Evolutionary conservation across 2,329 filamentous ascomycete genomes (phyloP), one percentile per base, ranked within the genome.

Genomic region (Pseudocercospora cruenta): DNA sequence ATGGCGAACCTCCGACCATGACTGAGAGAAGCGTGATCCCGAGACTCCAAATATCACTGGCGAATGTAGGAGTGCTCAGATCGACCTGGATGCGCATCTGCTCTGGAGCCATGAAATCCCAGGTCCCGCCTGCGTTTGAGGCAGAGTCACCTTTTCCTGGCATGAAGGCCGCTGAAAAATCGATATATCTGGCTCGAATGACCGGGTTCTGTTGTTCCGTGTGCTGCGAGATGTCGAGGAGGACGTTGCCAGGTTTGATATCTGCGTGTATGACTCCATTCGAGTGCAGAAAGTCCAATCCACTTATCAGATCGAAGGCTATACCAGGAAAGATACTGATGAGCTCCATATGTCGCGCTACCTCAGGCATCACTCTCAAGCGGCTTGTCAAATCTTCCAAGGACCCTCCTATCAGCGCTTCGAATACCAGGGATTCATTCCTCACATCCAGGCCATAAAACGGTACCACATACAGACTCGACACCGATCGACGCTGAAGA

Each of bases 221-320:
- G 33, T 71, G 67, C 45, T 70, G 65, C 14, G 73, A 69, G 63
- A 74, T 66, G 62, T 67, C 71, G 59, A 82, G 71, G 39, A 84
- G 76, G 53, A 84, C 78, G 71, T 84, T 84, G 1, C 77, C 77
- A 1, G 82, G 81, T 71, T 84, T 84, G 73, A 83, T 79, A 64
- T 84, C 82, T 4, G 80, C 82, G 63, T 81, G 79, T 1, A 81
- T 75, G 58, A 82, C 78, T 22, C 74, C 75, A 26, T 77, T 75
- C 7, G 72, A 64, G 62, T 81, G 78, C 63, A 84, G 69, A 77
- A 81, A 83, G 3, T 75, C 75, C 3, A 84, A 73, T 21, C 80
- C 80, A 43, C 73, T 71, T 31, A 82, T 74, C 6, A 83, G 76
- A 39, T 78, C 72, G 24, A 72, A 66, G 0, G 80, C 80, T 7